These are phyloP conservation scores for Suillus sp. DNA, from an alignment of 768 basidiomycete species.

Conservation along the genomic window DNA sequence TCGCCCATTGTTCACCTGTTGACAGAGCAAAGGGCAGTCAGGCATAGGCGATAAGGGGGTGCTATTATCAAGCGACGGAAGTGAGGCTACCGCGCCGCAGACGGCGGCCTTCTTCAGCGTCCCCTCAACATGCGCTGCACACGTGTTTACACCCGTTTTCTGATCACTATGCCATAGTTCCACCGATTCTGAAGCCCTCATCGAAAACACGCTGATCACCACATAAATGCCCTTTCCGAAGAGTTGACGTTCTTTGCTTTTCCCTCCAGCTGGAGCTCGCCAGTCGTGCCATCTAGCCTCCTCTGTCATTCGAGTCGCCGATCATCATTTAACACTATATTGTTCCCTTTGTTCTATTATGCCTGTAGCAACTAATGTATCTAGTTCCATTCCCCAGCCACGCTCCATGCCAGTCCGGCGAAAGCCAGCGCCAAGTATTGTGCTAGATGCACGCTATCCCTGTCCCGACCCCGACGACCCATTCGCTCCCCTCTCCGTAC, in stretches of 20 bases:
- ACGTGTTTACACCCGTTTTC: slow-evolving; percentile 20
- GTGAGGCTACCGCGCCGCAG: slow-evolving; percentile 27
- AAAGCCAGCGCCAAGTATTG: slow-evolving; percentile 59
- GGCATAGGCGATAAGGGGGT: slow-evolving; percentile 29
- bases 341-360: slow-evolving; percentile 25
- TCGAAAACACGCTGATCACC: slow-evolving; percentile 38
- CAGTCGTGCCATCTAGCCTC: slow-evolving; percentile 8
- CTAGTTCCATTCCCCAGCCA: slow-evolving; percentile 23
- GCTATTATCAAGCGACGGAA: slow-evolving; percentile 32
- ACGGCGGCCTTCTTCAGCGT: slow-evolving; percentile 14
- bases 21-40: background rate
- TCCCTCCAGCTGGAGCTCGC: slow-evolving; percentile 21
- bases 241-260: slow-evolving; percentile 14
- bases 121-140: slow-evolving; percentile 10
- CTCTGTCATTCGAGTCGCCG: slow-evolving; percentile 16
- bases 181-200: slow-evolving; percentile 27
- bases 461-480: slow-evolving; percentile 69
- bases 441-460: slow-evolving; percentile 59
- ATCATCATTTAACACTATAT: slow-evolving; percentile 18
- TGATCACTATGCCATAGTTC: slow-evolving; percentile 8
- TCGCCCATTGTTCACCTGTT: background rate
- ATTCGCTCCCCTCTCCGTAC: slow-evolving; percentile 66
- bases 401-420: slow-evolving; percentile 36
- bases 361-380: slow-evolving; percentile 32
- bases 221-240: slow-evolving; percentile 31